A percentile compares a stretch with the other conserved stretches of the same genome.
Conservation (phyloP, 2,329 filamentous ascomycete genomes). For the Trichophyton equinum region DNA sequence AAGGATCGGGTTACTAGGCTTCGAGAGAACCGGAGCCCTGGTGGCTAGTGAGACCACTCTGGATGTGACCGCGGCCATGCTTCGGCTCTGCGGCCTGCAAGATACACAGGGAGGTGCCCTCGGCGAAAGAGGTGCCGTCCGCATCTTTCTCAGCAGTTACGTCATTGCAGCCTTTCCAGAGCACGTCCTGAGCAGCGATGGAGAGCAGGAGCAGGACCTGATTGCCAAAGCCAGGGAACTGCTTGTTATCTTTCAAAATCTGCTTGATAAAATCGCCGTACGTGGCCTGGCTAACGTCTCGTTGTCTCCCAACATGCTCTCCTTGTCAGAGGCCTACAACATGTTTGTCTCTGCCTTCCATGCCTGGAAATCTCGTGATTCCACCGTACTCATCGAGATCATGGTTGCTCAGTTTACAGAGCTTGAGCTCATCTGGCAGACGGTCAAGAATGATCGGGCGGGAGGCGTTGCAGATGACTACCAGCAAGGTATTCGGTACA, state of each 20-base stretch:
- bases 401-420: slow-evolving; percentile 57
- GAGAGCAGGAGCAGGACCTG: slow-evolving; percentile 50
- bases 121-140: slow-evolving; percentile 40
- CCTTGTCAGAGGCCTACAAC: slow-evolving; percentile 44
- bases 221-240: slow-evolving; percentile 49
- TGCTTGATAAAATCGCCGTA: slow-evolving; percentile 38
- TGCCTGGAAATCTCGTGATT: slow-evolving; percentile 53
- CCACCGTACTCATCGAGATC: slow-evolving; percentile 49
- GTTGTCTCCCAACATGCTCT: slow-evolving; percentile 37
- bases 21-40: slow-evolving; percentile 47
- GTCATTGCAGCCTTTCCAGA: slow-evolving; percentile 50
- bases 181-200: slow-evolving; percentile 48
- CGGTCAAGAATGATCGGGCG: slow-evolving; percentile 49
- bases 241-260: slow-evolving; percentile 43
- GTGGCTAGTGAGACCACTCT: slow-evolving; percentile 45
- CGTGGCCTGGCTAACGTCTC: slow-evolving; percentile 27
- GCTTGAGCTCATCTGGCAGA: slow-evolving; percentile 55
- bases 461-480: slow-evolving; percentile 53
- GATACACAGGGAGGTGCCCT: slow-evolving; percentile 38
- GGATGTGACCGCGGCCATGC: slow-evolving; percentile 40
- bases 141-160: slow-evolving; percentile 52
- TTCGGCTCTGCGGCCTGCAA: slow-evolving; percentile 44
- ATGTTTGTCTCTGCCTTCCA: slow-evolving; percentile 51
- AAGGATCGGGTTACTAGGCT: slow-evolving; percentile 40
- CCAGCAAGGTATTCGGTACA: slow-evolving; percentile 51